Conservation (phyloP, 306 rosid genomes). For the Pyrus communis region DNA sequence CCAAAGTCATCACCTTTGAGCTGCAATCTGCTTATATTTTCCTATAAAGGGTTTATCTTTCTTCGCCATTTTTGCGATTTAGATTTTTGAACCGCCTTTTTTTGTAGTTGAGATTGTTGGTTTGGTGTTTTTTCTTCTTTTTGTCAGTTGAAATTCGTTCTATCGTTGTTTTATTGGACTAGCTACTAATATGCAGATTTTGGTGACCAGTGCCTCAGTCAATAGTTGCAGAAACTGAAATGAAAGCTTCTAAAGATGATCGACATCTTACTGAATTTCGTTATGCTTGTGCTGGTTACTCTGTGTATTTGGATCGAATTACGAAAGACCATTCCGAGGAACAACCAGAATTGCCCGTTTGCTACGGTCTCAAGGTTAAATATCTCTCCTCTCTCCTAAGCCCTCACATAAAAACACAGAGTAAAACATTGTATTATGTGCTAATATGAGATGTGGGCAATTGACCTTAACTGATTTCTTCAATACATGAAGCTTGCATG, state of each 20-base stretch:
- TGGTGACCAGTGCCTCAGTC: not conserved
- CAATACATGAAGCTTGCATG: not conserved
- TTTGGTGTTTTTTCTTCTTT: not conserved
- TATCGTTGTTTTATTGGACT: not conserved
- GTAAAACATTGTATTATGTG: not conserved
- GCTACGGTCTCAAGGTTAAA: not conserved
- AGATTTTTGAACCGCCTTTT: not conserved
- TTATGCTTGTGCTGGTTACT: constrained; percentile 8
- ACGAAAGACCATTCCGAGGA: not conserved
- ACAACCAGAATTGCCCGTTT: not conserved
- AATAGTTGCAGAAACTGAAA: not conserved
- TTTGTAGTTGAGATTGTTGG: not conserved
- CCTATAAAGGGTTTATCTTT: not conserved
- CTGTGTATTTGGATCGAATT: not conserved
- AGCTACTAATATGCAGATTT: not conserved
- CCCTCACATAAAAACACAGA: not conserved
- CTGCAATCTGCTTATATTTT: not conserved
- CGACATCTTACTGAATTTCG: not conserved
- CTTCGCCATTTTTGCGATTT: not conserved
- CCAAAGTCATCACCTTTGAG: not conserved
- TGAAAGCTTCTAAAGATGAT: not conserved
- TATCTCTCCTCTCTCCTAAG: not conserved
- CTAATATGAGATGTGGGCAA: not conserved
- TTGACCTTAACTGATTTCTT: not conserved
- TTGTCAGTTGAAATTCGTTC: not conserved